Evolutionary conservation across 1,284 basidiomycete genomes (phyloP), one percentile per base, ranked within the genome.

Genomic region (Cerrena zonata): DNA sequence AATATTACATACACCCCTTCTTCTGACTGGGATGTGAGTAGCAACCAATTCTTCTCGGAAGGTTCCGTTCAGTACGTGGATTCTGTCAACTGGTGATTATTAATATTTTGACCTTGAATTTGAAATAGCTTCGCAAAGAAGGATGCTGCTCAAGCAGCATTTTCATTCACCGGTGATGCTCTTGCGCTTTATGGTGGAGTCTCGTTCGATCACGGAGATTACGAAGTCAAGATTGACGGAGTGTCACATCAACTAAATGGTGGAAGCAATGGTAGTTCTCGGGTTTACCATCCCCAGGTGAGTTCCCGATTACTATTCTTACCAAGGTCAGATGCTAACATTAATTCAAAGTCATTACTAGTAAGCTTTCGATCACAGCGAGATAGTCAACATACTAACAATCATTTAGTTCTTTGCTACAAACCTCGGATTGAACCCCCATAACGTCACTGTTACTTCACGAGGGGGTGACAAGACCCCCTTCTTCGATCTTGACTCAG

Each of bases 101-200:
- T 10, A 42, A 12, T 12, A 12, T 42, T 19, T 42, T 24, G 11
- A 15, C 22, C n/a, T 45, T 5, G 23, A 5, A 3, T 18, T 27
- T n/a, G n/a, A 21, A 47, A 18, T 45, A 79, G 77, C 57, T 76
- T 63, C 58, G 70, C 76, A 1, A 56, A 68, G 47, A 62, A 59
- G 3, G 52, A 63, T n/a, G 69, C 66, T 26, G 72, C 76, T 23
- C 67, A 69, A 21, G 73, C 71, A 13, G 69, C 70, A 3, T 56
- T 78, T 5, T 54, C 63, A n/a, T 80, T 80, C 59, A 55, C 59
- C 3, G 78, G 78, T 26, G 71, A 77, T 49, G 76, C 73, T 18
- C 65, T 81, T 41, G 76, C 75, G 13, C 53, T 80, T 2, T 79
- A 76, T 53, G 77, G 78, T 26, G 75, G 77, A 1, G 68, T 76